Evolutionary conservation across 352 stramenopile genomes (phyloP), one percentile per base, ranked within the genome.

Genomic region (Phytophthora megakarya): DNA sequence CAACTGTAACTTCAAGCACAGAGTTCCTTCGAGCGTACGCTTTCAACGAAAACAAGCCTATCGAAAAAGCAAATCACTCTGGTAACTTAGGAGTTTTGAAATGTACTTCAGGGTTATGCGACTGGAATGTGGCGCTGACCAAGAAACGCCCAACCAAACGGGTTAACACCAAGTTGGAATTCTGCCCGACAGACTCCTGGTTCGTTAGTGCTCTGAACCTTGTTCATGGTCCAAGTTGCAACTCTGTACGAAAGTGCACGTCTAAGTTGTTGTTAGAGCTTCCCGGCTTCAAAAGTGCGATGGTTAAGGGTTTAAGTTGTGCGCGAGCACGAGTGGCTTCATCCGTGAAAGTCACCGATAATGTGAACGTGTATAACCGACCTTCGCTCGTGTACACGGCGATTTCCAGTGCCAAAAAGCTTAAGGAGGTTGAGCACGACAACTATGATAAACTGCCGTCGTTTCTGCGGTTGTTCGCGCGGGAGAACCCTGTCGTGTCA

Each of bases 21-120:
- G 6, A 13, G n/a, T 54, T 63, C 13, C 35, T 55, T 7, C 30
- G 32, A 15, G 22, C 23, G 3, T 62, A 54, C 15, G 42, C 54
- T 5, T 54, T 62, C 19, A 62, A 62, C 26, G 43, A 62, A 12
- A 62, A 54, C 23, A 63, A 55, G 43, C 42, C 54, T 3, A 63
- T 63, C n/a, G n/a, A 33, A 10, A 42, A 62, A n/a, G 32, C 3
- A 22, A 21, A 1, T 0, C 16, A 16, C 28, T 62, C 42, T 9
- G 54, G 54, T 2, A 16, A 63, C 25, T 7, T 8, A 15, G 39
- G 39, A 3, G 18, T 48, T 32, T 63, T 30, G 43, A 3, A 1
- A 2, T 63, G 43, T 8, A 39, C 2, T 8, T 63, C 44, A 3
- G 22, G 18, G 1, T 15, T 55, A 9, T 62, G 53, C 18, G 3